Base-by-base conservation (phyloP, 805 yeast genomes). In the Metschnikowia baotianmanensis region DNA sequence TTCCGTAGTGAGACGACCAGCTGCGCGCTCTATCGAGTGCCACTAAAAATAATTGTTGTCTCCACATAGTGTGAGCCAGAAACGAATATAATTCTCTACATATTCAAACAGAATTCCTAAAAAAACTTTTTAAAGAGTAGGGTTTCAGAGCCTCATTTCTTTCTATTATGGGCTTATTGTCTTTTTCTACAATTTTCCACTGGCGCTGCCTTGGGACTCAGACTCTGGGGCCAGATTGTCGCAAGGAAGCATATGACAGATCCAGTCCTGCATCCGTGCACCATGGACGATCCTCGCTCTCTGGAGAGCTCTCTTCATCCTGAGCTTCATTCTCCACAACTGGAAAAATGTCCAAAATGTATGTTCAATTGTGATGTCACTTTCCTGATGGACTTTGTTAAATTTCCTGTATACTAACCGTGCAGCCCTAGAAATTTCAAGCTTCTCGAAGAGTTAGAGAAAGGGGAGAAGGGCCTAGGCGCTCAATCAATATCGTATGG, bases 401-500 rank as follows among this genome's bases (percentile, higher is more conserved):
- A 12, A 12, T 22, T 9, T 9, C 11, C 17, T 12, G 8, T 16
- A 6, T 46, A 53, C 58, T 50, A 39, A 46, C 58, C 15, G 22
- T 17, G 2, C 49, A 80, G 86, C 30, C 99, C 99, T 52, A 81
- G 99, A 65, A 90, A 87, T 62, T 93, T 93, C 67, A 86, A 95
- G 60, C 78, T 93, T 24, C 75, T 93, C 47, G 99, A 93, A 67
- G 99, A 93, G 67, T 74, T 93, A 51, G 99, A 95, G 63, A 91
- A 91, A 57, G 99, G 99, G 35, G 99, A 93, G 61, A 93, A 93
- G 63, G 99, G 99, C 16, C 72, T 86, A 34, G 97, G 98, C 16
- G 93, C 97, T 19, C 98, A 93, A 63, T 86, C 96, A 12, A 90
- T 96, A 61, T 91, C 98, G 17, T 88, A 93, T 57, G 99, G 99